Percentiles rank a stretch among this genome's conserved stretches.
Conservation (phyloP, 768 basidiomycete genomes). For the Suillus paluster region DNA sequence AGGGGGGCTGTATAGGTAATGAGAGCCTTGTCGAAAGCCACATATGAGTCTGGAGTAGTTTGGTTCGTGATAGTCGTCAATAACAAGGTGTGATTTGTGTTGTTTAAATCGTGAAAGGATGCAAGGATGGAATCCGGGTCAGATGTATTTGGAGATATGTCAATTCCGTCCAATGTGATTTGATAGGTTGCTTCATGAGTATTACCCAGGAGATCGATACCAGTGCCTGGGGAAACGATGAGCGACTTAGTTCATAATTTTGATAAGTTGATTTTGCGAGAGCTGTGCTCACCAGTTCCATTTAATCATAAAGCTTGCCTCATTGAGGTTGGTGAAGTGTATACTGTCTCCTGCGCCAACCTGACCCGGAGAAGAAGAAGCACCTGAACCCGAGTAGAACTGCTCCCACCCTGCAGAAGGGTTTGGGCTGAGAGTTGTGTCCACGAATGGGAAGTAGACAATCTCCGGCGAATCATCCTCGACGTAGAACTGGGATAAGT, state of each 20-base stretch:
- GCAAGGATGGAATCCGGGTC: constrained; percentile 48
- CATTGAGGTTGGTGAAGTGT: constrained; percentile 65
- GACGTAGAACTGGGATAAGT: constrained; percentile 46
- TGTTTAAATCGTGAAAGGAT: constrained; percentile 48
- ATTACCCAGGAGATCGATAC: constrained; percentile 62
- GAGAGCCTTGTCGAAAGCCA: constrained; percentile 63
- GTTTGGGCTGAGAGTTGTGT: constrained; percentile 55
- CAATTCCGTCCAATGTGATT: constrained; percentile 55
- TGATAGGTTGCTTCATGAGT: constrained; percentile 48
- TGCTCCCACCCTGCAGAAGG: constrained; percentile 70
- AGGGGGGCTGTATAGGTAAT: constrained; percentile 46
- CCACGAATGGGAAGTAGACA: constrained; percentile 61
- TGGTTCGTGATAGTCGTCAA: constrained; percentile 50
- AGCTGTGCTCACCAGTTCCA: constrained; percentile 62
- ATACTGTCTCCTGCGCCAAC: constrained; percentile 58
- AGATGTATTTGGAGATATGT: constrained; percentile 28
- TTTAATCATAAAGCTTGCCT: constrained; percentile 55
- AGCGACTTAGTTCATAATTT: not conserved
- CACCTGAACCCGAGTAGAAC: constrained; percentile 57
- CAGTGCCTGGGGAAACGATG: constrained; percentile 53
- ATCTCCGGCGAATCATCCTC: constrained; percentile 72
- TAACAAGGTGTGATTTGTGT: constrained; percentile 57
- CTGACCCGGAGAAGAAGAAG: constrained; percentile 43
- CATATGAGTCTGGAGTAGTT: constrained; percentile 38
- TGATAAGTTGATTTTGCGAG: constrained; percentile 3